These are phyloP conservation scores for Eurotiales sp. DNA, from an alignment of 2,329 filamentous ascomycete species.

Conservation along the genomic window DNA sequence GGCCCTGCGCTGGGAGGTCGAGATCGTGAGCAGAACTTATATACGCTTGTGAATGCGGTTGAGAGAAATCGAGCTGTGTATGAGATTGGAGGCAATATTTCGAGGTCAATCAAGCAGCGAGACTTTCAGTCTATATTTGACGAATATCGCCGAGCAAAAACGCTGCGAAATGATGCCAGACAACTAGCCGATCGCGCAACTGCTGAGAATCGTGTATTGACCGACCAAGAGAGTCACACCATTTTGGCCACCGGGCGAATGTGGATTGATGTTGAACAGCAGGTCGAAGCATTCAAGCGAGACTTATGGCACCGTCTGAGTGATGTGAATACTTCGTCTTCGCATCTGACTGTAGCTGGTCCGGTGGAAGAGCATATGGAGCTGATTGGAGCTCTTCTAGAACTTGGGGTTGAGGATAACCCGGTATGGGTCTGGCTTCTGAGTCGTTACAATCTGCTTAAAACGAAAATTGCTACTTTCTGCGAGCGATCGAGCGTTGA, in stretches of 20 bases:
- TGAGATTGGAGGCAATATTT: constrained; percentile 71
- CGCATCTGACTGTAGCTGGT: constrained; percentile 47
- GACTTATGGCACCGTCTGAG: constrained; percentile 82
- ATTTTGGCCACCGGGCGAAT: constrained; percentile 86
- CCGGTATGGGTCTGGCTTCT: constrained; percentile 95
- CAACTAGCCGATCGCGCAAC: constrained; percentile 59
- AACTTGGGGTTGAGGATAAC: constrained; percentile 91
- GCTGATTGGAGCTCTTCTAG: constrained; percentile 81
- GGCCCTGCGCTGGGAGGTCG: constrained; percentile 86
- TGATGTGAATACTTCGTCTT: constrained; percentile 58
- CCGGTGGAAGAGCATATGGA: constrained; percentile 84
- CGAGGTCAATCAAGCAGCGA: constrained; percentile 82
- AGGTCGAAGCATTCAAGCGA: constrained; percentile 81
- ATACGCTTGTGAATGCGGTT: constrained; percentile 69
- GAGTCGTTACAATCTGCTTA: constrained; percentile 84
- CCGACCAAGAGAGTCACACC: constrained; percentile 77
- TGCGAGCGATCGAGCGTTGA: constrained; percentile 87
- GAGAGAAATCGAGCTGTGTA: constrained; percentile 78
- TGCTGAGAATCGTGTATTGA: constrained; percentile 53
- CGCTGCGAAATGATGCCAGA: constrained; percentile 73
- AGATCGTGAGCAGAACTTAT: constrained; percentile 85
- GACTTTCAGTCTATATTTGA: constrained; percentile 87
- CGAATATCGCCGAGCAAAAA: constrained; percentile 78
- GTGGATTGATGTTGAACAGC: constrained; percentile 90
- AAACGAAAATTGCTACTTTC: constrained; percentile 73